These are phyloP conservation scores for Prillingera fragicola DNA, from an alignment of 1,284 basidiomycete genomes.

Conservation along the genomic window DNA sequence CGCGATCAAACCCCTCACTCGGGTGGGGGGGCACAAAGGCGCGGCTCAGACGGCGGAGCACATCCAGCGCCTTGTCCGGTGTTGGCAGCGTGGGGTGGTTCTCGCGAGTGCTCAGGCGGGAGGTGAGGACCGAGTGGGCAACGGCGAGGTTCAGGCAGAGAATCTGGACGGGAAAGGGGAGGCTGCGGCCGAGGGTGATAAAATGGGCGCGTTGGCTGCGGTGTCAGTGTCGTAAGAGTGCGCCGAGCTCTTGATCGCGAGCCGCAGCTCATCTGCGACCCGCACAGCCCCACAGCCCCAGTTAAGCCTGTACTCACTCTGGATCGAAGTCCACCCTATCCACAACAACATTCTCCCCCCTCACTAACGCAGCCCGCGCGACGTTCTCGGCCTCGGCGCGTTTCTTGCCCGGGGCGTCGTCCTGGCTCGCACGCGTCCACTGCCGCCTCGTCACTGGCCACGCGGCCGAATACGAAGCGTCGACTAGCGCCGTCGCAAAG, in stretches of 20 bases:
- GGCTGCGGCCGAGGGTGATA: conserved; percentile 26
- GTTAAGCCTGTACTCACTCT: conserved; percentile 23
- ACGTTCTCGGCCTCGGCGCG: conserved; percentile 41
- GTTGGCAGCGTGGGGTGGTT: conserved; percentile 43
- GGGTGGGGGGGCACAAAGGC: conserved; percentile 26
- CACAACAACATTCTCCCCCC: conserved; percentile 41
- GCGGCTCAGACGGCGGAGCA: conserved; percentile 35
- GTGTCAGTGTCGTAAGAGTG: conserved; percentile 6
- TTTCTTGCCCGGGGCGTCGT: conserved; percentile 36
- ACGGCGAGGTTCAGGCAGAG: conserved; percentile 23
- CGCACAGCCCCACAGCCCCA: not conserved
- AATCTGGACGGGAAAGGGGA: conserved; percentile 16
- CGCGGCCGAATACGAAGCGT: conserved; percentile 1
- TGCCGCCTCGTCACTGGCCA: conserved; percentile 1
- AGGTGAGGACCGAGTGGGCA: conserved; percentile 25
- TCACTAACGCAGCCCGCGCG: conserved; percentile 25
- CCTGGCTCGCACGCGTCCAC: conserved; percentile 46
- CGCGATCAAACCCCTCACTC: conserved; percentile 35
- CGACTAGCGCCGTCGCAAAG: conserved; percentile 32
- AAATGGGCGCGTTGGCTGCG: conserved; percentile 46
- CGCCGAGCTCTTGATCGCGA: too few relatives aligned
- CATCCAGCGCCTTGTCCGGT: conserved; percentile 31
- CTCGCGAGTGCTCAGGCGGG: conserved; percentile 25
- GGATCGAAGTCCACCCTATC: conserved; percentile 45
- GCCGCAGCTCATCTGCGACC: too few relatives aligned